Percentiles rank a stretch among this genome's conserved stretches.
These are phyloP conservation scores for Boletus bicolor DNA, from an alignment of 768 basidiomycete genomes.

Conservation along the genomic window DNA sequence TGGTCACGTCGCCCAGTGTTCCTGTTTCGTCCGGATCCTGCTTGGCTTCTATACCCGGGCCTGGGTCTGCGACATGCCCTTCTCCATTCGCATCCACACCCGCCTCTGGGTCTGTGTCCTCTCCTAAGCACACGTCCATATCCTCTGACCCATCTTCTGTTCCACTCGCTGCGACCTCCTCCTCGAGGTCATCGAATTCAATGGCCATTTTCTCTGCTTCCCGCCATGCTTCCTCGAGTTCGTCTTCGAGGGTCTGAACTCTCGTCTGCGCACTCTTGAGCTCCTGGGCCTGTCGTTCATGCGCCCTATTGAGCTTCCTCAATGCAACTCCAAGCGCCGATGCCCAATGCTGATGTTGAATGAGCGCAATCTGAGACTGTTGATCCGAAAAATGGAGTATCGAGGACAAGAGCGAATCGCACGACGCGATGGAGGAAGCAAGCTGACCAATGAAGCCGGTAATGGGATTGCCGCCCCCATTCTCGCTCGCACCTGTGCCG, in stretches of 20 bases:
- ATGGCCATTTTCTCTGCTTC: slow-evolving; percentile 70
- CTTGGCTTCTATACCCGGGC: neutral
- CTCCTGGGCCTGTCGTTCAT: slow-evolving; percentile 61
- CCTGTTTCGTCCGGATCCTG: slow-evolving; percentile 29
- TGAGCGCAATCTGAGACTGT: slow-evolving; percentile 54
- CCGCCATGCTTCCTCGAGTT: slow-evolving; percentile 78
- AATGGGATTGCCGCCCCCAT: slow-evolving; percentile 37
- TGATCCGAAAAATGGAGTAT: slow-evolving; percentile 61
- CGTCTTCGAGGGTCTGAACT: slow-evolving; percentile 58
- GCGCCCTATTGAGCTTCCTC: slow-evolving; percentile 76
- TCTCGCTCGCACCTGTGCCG: neutral
- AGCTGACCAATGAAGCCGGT: slow-evolving; percentile 54
- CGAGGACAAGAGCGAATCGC: slow-evolving; percentile 56
- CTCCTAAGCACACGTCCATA: neutral
- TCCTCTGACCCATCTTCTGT: slow-evolving; percentile 3
- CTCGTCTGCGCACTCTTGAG: slow-evolving; percentile 45
- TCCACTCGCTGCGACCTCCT: slow-evolving; percentile 23
- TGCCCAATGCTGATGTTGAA: slow-evolving; percentile 66
- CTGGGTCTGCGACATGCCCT: slow-evolving; percentile 2
- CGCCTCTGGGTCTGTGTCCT: neutral
- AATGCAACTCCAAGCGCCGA: slow-evolving; percentile 77
- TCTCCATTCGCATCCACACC: slow-evolving; percentile 6
- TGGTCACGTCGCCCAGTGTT: slow-evolving; percentile 20
- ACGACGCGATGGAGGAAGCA: slow-evolving; percentile 53
- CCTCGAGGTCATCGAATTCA: slow-evolving; percentile 66